Conservation (phyloP, 768 basidiomycete genomes). For the Mycena floridula region DNA sequence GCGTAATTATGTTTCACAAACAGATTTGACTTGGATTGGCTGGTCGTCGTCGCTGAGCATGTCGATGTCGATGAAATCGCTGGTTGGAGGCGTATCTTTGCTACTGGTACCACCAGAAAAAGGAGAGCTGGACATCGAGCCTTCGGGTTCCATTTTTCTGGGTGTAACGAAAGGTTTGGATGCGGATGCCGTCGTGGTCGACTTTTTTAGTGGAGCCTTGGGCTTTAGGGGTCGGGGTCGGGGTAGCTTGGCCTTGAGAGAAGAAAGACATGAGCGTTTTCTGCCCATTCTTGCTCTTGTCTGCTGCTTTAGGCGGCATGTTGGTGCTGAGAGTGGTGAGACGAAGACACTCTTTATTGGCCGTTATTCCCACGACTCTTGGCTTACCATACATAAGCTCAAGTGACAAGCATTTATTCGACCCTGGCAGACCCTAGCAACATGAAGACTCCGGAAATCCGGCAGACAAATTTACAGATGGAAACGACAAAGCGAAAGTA, state of each 20-base stretch:
- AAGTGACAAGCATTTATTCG: no score
- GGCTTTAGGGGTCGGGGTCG: conserved; percentile 16
- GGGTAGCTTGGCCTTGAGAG: conserved; percentile 21
- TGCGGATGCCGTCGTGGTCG: conserved; percentile 12
- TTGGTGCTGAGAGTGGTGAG: no score
- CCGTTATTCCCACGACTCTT: no score
- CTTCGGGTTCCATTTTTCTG: conserved; percentile 33
- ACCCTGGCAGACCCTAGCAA: no score
- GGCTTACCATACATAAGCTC: no score
- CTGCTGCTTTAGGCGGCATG: no score
- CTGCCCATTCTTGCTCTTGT: no score
- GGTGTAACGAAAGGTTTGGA: conserved; percentile 17
- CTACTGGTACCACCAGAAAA: conserved; percentile 47
- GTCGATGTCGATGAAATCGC: conserved; percentile 73
- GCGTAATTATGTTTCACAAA: conserved; percentile 14
- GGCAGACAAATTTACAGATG: no score
- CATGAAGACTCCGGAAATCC: no score
- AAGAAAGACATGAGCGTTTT: conserved; percentile 74
- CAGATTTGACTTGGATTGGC: conserved; percentile 25
- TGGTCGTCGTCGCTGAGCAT: conserved; percentile 54
- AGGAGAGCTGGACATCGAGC: conserved; percentile 28
- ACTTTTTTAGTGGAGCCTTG: conserved; percentile 13
- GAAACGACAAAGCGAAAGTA: no score
- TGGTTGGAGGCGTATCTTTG: conserved; percentile 67
- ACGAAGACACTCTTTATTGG: no score